phyloP scores from a whole-genome alignment of 208 protist species.

The Crithidia brevicula region DNA sequence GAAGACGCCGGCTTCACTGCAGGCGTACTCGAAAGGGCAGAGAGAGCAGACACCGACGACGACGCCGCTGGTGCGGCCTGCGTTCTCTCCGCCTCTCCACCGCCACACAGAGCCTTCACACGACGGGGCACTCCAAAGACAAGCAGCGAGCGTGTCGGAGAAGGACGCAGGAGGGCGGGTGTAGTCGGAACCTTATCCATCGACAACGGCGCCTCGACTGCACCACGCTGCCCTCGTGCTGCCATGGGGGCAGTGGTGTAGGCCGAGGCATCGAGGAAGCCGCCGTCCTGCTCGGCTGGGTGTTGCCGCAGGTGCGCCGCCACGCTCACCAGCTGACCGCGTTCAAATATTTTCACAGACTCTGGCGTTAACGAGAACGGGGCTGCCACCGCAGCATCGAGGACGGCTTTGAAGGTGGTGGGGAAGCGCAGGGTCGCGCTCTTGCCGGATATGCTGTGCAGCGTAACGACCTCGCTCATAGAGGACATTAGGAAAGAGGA shows the following conservation, averaged over 20 bases:
- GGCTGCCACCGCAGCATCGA: conserved; percentile 36
- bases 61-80: not conserved
- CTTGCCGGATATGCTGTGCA: conserved; percentile 60
- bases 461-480: conserved; percentile 7
- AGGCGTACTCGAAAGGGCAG: too few species aligned
- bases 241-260: conserved; percentile 1
- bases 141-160: conserved; percentile 15
- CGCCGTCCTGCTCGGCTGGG: not conserved
- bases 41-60: not conserved
- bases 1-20: too few species aligned
- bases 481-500: not conserved
- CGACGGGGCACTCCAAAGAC: conserved; percentile 29
- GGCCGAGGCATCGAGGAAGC: conserved; percentile 16
- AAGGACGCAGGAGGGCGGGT: too few species aligned
- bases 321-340: conserved; percentile 24
- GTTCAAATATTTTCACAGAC: conserved; percentile 39
- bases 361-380: conserved; percentile 38
- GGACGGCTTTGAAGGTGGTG: conserved; percentile 40
- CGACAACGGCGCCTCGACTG: not conserved
- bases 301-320: conserved; percentile 9
- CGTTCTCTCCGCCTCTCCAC: not conserved
- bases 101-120: not conserved
- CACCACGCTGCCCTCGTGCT: not conserved
- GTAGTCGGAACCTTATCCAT: too few species aligned
- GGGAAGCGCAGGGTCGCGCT: conserved; percentile 35